These are phyloP conservation scores for Jatropha multifida DNA, from an alignment of 441 rosid genomes.

Conservation along the genomic window DNA sequence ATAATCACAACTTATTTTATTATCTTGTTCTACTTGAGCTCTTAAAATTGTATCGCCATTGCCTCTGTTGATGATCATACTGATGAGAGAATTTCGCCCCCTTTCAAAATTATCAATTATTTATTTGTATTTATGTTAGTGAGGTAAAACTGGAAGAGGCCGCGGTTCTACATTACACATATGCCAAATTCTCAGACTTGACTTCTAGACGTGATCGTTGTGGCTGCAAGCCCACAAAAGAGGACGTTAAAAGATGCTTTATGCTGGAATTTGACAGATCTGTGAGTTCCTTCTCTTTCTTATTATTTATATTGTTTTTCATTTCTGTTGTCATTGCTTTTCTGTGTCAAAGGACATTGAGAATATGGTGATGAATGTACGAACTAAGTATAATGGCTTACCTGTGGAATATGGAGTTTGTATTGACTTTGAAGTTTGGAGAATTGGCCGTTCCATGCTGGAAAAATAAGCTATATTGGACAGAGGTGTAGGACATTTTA, in stretches of 20 bases:
- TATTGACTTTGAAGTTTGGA: neutral
- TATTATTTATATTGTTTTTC: neutral
- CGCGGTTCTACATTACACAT: slow-evolving; percentile 83
- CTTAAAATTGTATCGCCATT: neutral
- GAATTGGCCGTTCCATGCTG: neutral
- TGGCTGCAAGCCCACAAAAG: slow-evolving; percentile 94
- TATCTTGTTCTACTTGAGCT: neutral
- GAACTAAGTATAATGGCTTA: neutral
- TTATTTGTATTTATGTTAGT: slow-evolving; percentile 8
- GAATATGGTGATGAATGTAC: neutral
- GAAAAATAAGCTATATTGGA: slow-evolving; percentile 4
- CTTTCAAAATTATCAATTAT: neutral
- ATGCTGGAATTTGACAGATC: slow-evolving; percentile 92
- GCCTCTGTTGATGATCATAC: neutral
- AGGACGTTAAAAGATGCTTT: slow-evolving; percentile 90
- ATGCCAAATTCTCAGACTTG: slow-evolving; percentile 82
- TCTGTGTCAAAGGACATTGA: neutral
- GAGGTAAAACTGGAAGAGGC: slow-evolving; percentile 88
- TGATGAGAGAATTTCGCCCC: neutral
- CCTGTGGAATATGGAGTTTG: neutral
- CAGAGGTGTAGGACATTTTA: neutral
- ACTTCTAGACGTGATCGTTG: slow-evolving; percentile 96
- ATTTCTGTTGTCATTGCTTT: slow-evolving; percentile 1
- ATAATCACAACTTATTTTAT: neutral
- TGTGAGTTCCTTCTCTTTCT: slow-evolving; percentile 46